These are phyloP conservation scores for Bacterosira constricta DNA, from an alignment of 108 stramenopile genomes.

Conservation along the genomic window DNA sequence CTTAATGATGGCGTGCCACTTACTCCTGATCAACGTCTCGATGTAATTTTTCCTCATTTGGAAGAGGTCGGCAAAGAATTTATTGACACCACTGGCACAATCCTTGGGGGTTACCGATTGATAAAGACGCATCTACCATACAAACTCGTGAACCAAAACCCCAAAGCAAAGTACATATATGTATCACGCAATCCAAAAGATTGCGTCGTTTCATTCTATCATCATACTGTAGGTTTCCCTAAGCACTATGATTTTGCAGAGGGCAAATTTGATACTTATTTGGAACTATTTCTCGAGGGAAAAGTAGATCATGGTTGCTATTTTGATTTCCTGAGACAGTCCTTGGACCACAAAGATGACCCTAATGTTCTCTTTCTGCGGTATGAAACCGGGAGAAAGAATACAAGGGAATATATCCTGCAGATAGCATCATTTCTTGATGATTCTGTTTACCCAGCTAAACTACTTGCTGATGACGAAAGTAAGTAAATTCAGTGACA, in stretches of 20 bases:
- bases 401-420: conserved; percentile 40
- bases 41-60: conserved; percentile 54
- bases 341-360: conserved; percentile 53
- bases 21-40: conserved; percentile 41
- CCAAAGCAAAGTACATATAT: conserved; percentile 55
- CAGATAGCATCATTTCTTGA: conserved; percentile 54
- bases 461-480: conserved; percentile 34
- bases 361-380: conserved; percentile 51
- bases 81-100: conserved; percentile 20
- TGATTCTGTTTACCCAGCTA: conserved; percentile 19
- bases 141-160: conserved; percentile 37
- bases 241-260: conserved; percentile 55
- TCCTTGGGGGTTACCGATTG: conserved; percentile 41
- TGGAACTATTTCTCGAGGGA: conserved; percentile 49
- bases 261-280: conserved; percentile 56
- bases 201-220: conserved; percentile 58
- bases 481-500: too few species aligned
- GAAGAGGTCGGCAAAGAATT: conserved; percentile 60
- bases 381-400: conserved; percentile 45
- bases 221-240: conserved; percentile 58
- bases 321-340: conserved; percentile 40
- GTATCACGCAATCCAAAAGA: conserved; percentile 62
- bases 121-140: conserved; percentile 62
- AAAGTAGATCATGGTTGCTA: conserved; percentile 58
- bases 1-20: conserved; percentile 55